Evolutionary conservation across 306 rosid species (phyloP).

Genomic region (Gastrolobium villosum): DNA sequence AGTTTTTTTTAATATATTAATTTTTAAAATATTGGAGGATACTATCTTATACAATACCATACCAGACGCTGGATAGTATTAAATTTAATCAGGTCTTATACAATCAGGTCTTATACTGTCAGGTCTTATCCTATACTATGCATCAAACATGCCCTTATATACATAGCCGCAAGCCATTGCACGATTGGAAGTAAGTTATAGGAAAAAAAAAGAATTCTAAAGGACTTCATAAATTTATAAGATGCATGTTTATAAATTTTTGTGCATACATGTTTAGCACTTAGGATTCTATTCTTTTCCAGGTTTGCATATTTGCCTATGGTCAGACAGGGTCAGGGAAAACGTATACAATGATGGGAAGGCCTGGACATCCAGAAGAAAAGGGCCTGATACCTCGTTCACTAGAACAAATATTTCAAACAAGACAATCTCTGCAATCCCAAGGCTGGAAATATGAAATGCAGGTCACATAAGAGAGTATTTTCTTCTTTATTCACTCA

Average conservation of each 20-base stretch:
- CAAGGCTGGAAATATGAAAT: constrained; percentile 99
- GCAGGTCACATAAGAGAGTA: constrained; percentile 72
- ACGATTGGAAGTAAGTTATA: not conserved
- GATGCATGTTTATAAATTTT: constrained; percentile 14
- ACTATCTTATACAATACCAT: too few relatives aligned
- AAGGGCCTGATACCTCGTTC: constrained; percentile 97
- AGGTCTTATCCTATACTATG: too few relatives aligned
- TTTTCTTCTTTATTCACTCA: constrained; percentile 1
- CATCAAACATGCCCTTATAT: too few relatives aligned
- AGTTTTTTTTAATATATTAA: too few relatives aligned
- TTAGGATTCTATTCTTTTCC: constrained; percentile 45
- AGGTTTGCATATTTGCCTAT: constrained; percentile 98
- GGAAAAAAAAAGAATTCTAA: not conserved
- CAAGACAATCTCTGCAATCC: constrained; percentile 76
- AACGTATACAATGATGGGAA: constrained; percentile 99
- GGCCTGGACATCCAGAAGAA: constrained; percentile 77
- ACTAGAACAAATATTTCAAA: constrained; percentile 88
- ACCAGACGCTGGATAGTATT: too few relatives aligned
- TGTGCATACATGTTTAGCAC: constrained; percentile 18
- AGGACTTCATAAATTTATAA: not conserved
- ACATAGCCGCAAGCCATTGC: constrained; percentile 1
- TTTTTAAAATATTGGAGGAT: too few relatives aligned
- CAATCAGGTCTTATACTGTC: too few relatives aligned
- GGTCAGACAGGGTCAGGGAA: constrained; percentile 99
- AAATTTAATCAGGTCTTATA: too few relatives aligned